These are phyloP conservation scores for Neurospora sp. DNA, from an alignment of 495 filamentous ascomycete species.

Conservation along the genomic window DNA sequence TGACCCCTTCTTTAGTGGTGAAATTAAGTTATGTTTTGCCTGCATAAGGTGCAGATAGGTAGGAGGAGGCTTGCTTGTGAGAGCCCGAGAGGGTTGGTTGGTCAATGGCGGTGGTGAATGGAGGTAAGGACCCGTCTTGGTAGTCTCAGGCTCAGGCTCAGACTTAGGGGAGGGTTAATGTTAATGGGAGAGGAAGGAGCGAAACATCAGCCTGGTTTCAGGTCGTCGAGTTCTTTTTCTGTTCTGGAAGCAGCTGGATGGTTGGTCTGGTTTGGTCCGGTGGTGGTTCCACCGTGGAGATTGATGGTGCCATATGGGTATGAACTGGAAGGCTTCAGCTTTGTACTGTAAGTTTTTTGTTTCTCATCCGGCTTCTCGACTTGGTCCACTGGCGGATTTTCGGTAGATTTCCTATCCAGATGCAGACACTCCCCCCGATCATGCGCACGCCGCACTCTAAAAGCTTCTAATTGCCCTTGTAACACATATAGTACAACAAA, in stretches of 20 bases:
- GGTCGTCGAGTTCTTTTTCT: neutral
- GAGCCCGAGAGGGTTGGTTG: too few relatives aligned
- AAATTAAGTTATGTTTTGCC: neutral
- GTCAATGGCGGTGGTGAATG: neutral
- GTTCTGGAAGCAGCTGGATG: neutral
- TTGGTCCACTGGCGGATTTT: neutral
- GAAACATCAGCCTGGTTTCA: neutral
- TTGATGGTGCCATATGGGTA: neutral
- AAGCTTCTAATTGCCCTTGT: neutral
- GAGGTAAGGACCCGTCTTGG: neutral
- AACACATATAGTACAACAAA: neutral
- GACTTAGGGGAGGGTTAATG: neutral
- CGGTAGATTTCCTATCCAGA: neutral
- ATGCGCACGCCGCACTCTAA: neutral
- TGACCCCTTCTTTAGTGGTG: neutral
- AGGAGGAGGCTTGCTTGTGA: neutral
- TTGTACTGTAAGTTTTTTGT: neutral
- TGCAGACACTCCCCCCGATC: neutral
- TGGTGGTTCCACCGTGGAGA: neutral
- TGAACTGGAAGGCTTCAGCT: neutral
- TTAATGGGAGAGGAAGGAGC: neutral
- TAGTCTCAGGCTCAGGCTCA: neutral
- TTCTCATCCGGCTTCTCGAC: neutral
- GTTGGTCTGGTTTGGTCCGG: neutral
- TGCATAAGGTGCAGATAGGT: neutral